Percentiles rank a stretch among this genome's conserved stretches.
Evolutionary conservation across 208 protist species (phyloP).

Genomic region (Trypanosoma vivax): DNA sequence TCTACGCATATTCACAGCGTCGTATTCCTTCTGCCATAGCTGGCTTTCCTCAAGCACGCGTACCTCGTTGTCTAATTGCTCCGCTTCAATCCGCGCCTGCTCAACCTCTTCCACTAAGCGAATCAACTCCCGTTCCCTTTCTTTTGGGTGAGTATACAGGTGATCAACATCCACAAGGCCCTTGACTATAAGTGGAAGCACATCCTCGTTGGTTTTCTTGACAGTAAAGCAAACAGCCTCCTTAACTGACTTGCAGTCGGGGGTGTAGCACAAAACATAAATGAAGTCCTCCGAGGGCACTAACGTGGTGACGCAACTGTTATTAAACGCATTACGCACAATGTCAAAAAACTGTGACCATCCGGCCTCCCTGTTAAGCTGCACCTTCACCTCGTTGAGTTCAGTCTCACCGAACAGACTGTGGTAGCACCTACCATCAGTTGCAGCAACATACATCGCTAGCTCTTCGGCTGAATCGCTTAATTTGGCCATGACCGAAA

Average conservation of each 20-base stretch:
- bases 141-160: constrained; percentile 43
- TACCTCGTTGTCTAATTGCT: constrained; percentile 59
- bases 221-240: not conserved
- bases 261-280: constrained; percentile 2
- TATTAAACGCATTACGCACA: constrained; percentile 41
- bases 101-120: constrained; percentile 29
- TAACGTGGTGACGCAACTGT: constrained; percentile 19
- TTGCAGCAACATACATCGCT: constrained; percentile 30
- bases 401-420: constrained; percentile 36
- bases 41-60: constrained; percentile 64
- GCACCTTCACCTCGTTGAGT: constrained; percentile 26
- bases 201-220: constrained; percentile 12
- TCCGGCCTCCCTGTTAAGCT: constrained; percentile 26
- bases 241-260: constrained; percentile 6
- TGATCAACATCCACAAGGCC: constrained; percentile 36
- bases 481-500: constrained; percentile 62
- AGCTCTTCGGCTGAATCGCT: constrained; percentile 39
- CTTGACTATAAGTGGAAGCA: constrained; percentile 9
- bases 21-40: constrained; percentile 44
- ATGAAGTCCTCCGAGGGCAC: not conserved
- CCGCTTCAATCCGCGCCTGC: constrained; percentile 25
- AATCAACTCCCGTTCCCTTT: constrained; percentile 47
- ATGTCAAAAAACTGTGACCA: constrained; percentile 63
- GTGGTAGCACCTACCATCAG: constrained; percentile 35
- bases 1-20: constrained; percentile 33